Evolutionary conservation across 2,329 filamentous ascomycete species (phyloP).

Genomic region (Elsinoe ampelina): DNA sequence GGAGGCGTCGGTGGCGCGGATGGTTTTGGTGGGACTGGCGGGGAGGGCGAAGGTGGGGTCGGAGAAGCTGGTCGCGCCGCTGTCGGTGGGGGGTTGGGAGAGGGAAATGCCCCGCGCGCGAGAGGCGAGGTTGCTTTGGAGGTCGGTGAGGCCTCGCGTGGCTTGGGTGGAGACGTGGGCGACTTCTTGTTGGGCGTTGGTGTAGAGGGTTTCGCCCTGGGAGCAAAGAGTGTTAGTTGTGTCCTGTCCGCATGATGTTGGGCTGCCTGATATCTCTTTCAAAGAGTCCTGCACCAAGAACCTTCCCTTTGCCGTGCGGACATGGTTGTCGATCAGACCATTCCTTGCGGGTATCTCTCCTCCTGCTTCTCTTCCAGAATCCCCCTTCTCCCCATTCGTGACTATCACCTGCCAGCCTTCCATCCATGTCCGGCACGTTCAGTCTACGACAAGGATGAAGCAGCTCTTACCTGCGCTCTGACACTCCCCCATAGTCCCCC

Average conservation of each 20-base stretch:
- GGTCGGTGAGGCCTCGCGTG: slow-evolving; percentile 64
- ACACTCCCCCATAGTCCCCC: slow-evolving; percentile 84
- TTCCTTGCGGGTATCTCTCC: not conserved
- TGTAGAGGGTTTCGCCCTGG: slow-evolving; percentile 77
- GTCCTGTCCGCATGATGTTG: not conserved
- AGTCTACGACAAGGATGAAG: not conserved
- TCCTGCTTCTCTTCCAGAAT: not conserved
- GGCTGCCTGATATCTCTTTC: too few relatives aligned
- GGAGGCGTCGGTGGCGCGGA: slow-evolving; percentile 18
- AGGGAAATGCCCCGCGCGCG: slow-evolving; percentile 67
- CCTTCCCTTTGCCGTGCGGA: too few relatives aligned
- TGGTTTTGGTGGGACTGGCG: not conserved
- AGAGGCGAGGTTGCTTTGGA: slow-evolving; percentile 58
- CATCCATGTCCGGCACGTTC: not conserved
- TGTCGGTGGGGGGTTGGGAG: slow-evolving; percentile 25
- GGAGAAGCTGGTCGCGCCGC: slow-evolving; percentile 22
- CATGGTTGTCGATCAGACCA: too few relatives aligned
- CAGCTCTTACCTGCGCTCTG: slow-evolving; percentile 67
- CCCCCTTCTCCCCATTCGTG: not conserved
- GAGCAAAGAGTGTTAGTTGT: not conserved
- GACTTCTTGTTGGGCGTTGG: slow-evolving; percentile 74
- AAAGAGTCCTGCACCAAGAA: too few relatives aligned
- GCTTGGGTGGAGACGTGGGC: slow-evolving; percentile 61
- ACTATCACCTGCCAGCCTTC: not conserved
- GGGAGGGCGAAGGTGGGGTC: slow-evolving; percentile 19